Conservation (phyloP, 768 basidiomycete species). For the Chalciporus piperatus region DNA sequence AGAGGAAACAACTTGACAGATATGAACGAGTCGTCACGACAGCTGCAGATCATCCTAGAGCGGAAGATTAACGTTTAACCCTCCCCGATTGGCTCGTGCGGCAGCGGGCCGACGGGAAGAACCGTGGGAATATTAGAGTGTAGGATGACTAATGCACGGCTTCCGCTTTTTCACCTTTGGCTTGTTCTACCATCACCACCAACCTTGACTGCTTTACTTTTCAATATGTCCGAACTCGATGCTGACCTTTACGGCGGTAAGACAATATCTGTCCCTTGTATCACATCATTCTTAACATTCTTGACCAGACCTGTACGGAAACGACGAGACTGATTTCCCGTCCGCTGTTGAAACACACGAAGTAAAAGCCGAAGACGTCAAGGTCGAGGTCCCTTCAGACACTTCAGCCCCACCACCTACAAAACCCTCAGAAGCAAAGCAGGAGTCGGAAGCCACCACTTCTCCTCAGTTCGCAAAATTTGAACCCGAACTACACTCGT, state of each 20-base stretch:
- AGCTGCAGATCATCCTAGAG: too few relatives aligned
- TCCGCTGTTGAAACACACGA: conserved; percentile 43
- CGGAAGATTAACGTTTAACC: neutral
- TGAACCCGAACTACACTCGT: conserved; percentile 12
- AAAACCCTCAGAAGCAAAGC: conserved; percentile 19
- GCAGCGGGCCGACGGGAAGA: conserved; percentile 16
- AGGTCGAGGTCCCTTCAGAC: conserved; percentile 27
- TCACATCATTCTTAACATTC: neutral
- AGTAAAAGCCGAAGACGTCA: conserved; percentile 25
- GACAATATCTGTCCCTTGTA: conserved; percentile 15
- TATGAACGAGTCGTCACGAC: neutral
- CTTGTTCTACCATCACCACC: conserved; percentile 33
- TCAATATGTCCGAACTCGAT: conserved; percentile 74
- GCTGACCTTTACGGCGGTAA: conserved; percentile 87
- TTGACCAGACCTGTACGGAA: conserved; percentile 62
- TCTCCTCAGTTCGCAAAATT: conserved; percentile 7
- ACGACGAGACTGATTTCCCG: conserved; percentile 57
- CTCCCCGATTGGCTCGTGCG: neutral
- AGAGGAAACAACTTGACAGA: neutral
- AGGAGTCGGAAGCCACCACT: conserved; percentile 13
- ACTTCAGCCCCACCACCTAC: conserved; percentile 17
- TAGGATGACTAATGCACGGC: conserved; percentile 26
- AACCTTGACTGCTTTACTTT: conserved; percentile 12
- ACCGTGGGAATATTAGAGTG: conserved; percentile 21
- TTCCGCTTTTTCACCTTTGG: conserved; percentile 27